phyloP scores from a whole-genome alignment of 2,329 filamentous ascomycete genomes.

The Cladosporium phlei region DNA sequence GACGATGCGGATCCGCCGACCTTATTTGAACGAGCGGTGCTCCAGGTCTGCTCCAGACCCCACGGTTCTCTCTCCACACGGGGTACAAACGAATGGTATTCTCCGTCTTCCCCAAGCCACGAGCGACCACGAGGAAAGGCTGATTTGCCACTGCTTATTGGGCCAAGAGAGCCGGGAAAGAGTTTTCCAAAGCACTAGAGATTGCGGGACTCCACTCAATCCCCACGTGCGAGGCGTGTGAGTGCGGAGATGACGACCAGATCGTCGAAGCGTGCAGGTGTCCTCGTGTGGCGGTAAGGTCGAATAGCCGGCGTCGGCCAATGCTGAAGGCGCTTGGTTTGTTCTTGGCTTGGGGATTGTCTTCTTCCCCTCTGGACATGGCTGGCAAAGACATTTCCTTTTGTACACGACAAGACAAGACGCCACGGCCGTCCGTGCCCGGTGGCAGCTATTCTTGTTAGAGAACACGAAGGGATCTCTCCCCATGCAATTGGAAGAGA shows the following conservation, averaged over 20 bases:
- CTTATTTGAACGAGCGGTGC: constrained; percentile 9
- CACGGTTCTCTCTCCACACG: constrained; percentile 2
- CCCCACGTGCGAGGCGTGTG: constrained; percentile 2
- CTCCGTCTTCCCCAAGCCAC: constrained; percentile 4
- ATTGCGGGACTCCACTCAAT: constrained; percentile 6
- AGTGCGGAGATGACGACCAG: constrained; percentile 10
- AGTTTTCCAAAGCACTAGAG: constrained; percentile 6
- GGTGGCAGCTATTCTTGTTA: not conserved
- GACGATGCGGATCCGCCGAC: not conserved
- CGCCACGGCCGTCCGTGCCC: constrained; percentile 2
- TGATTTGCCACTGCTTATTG: constrained; percentile 1
- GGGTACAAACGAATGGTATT: constrained; percentile 6
- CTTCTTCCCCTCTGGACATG: constrained; percentile 5
- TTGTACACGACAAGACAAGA: not conserved
- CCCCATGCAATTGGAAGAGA: not conserved
- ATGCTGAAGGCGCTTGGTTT: too few relatives aligned
- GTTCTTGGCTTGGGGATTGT: too few relatives aligned
- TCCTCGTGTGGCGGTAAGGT: not conserved
- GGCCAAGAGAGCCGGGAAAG: constrained; percentile 6
- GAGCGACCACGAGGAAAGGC: constrained; percentile 3
- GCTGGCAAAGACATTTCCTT: constrained; percentile 5
- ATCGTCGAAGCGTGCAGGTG: not conserved
- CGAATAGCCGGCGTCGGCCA: too few relatives aligned
- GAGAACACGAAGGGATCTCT: not conserved
- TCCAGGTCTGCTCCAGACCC: constrained; percentile 1